phyloP scores from a whole-genome alignment of 352 stramenopile genomes.

The Globisporangium cederbergense region DNA sequence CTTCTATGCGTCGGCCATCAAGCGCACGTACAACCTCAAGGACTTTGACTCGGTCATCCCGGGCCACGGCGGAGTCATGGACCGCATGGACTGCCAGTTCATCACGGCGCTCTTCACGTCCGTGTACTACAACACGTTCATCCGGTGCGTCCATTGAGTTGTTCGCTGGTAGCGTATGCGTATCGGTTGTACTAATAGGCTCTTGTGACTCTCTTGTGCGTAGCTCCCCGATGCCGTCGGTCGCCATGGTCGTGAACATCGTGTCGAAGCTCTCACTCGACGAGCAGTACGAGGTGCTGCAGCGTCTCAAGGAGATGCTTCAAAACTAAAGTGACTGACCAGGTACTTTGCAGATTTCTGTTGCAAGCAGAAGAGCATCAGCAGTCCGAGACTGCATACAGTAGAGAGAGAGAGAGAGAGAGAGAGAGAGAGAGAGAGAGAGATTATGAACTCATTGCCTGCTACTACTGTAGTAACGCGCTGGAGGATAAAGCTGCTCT shows the following conservation, averaged over 20 bases:
- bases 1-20: slow-evolving; percentile 98
- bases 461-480: neutral
- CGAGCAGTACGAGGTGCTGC: slow-evolving; percentile 69
- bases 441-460: no score
- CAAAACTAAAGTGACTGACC: slow-evolving; percentile 21
- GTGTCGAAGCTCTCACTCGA: slow-evolving; percentile 57
- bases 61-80: slow-evolving; percentile 96
- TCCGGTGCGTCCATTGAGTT: slow-evolving; percentile 48
- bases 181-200: neutral
- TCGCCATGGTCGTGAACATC: slow-evolving; percentile 74
- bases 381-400: neutral
- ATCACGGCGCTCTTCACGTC: slow-evolving; percentile 94
- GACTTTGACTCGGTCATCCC: slow-evolving; percentile 99
- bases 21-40: slow-evolving; percentile 98
- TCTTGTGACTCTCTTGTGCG: neutral
- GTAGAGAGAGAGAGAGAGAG: neutral
- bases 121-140: slow-evolving; percentile 98
- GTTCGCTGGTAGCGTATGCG: neutral
- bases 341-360: neutral
- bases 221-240: slow-evolving; percentile 58
- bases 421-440: neutral
- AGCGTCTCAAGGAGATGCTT: slow-evolving; percentile 62
- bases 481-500: neutral
- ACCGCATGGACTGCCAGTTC: slow-evolving; percentile 97
- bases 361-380: neutral